Base-by-base conservation (phyloP, 495 filamentous ascomycete genomes). In the Ramalina peruviana region DNA sequence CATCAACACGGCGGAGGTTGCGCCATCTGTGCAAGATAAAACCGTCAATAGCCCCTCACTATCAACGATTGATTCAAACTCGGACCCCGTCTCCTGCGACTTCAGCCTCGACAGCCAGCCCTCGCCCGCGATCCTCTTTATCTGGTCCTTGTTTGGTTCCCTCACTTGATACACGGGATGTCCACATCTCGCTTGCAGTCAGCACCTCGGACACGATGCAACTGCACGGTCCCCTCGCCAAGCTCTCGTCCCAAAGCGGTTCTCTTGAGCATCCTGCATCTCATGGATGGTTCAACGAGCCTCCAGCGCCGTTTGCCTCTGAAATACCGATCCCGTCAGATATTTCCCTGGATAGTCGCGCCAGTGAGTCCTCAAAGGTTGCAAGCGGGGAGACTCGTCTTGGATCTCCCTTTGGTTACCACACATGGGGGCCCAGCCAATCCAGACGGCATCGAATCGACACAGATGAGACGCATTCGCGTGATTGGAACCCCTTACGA, bases 151-250 rank as follows among this genome's bases (percentile, higher is more conserved):
- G 50, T n/a, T 60, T 65, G 15, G 53, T 66, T 15, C 59, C 69
- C 20, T 36, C 45, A 4, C 82, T 80, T 59, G 67, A 80, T 3
- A 86, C 83, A 11, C 81, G 85, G 40, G 88, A 92, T 48, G 83
- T 97, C 67, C 82, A 85, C 39, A 67, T 94, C 36, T 96, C 92
- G 36, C 76, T 98, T 36, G 75, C 80, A 4, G 74, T 87, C 17
- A 88, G 84, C 64, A 84, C 85, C 9, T 75, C 88, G 13, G 74
- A 82, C n/a, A 78, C 76, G 15, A 90, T 90, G 85, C 78, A 83
- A 47, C 79, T 76, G 1, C 72, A 76, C 33, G 83, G 78, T 40
- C 81, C 85, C 0, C 63, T 97, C 46, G 76, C 86, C 17, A 72
- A 75, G 53, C 60, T 86, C 30, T 63, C 76, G n/a, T 37, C 63